phyloP scores from a whole-genome alignment of 1,284 basidiomycete genomes.

The Fomitiporia mediterranea region DNA sequence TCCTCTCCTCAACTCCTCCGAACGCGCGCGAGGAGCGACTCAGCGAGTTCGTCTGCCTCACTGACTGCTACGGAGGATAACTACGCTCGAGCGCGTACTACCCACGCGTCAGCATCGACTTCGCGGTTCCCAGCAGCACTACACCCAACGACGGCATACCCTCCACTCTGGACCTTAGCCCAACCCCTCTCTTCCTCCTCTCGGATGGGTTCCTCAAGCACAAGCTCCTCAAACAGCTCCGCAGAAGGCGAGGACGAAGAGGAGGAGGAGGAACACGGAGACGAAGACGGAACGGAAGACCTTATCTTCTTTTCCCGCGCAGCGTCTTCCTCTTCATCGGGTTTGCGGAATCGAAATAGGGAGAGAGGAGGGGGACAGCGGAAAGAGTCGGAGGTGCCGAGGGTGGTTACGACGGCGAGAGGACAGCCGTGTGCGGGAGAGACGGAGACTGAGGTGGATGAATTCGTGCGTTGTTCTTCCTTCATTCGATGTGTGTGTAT shows the following conservation, averaged over 20 bases:
- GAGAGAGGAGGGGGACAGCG: neutral
- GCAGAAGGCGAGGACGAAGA: slow-evolving; percentile 1
- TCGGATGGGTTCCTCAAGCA: too few species aligned
- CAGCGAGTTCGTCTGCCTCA: slow-evolving; percentile 17
- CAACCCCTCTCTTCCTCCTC: neutral
- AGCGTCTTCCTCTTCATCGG: neutral
- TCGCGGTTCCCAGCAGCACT: neutral
- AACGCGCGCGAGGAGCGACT: slow-evolving; percentile 14
- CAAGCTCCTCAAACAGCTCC: too few species aligned
- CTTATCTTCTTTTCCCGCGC: slow-evolving; percentile 12
- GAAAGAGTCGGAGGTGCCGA: slow-evolving; percentile 30
- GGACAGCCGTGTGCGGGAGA: slow-evolving; percentile 61
- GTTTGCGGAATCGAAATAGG: neutral
- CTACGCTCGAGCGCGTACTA: neutral
- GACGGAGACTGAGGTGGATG: slow-evolving; percentile 73
- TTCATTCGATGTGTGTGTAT: slow-evolving; percentile 10
- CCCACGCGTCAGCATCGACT: slow-evolving; percentile 1
- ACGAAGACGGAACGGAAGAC: slow-evolving; percentile 5
- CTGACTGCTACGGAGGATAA: slow-evolving; percentile 19
- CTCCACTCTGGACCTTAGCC: slow-evolving; percentile 6
- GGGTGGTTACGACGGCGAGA: slow-evolving; percentile 57
- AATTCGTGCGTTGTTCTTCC: slow-evolving; percentile 49
- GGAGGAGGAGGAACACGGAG: slow-evolving; percentile 6
- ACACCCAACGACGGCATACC: neutral
- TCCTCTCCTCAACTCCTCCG: slow-evolving; percentile 18